Evolutionary conservation across 306 rosid species (phyloP), one percentile per base, ranked within the genome.

Genomic region (Prunus mira): DNA sequence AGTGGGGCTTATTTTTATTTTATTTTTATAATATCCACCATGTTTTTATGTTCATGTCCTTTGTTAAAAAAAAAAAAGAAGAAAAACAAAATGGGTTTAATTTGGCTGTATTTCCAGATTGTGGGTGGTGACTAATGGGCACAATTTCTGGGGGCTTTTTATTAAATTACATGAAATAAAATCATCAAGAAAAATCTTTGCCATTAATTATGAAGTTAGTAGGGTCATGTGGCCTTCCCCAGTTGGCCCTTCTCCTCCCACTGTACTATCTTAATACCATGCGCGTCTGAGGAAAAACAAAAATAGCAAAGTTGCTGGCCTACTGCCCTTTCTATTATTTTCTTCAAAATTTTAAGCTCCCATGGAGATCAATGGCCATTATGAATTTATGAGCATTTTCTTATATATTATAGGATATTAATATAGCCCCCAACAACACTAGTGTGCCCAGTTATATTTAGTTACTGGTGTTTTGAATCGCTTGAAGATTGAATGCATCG

Each of bases 161-260:
- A 32, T 30, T 73, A 14, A n/a, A 57, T 22, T 51, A 30, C 2
- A 67, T 3, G 19, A 65, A 19, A 45, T 25, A 20, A 79, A 30
- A 30, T 63, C 45, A 17, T 55, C 30, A 41, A 43, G 3, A 7
- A 43, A 3, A 68, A 61, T 38, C 57, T 17, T 66, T 43, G 41
- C 69, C 71, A 54, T 75, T 24, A 67, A 58, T 68, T 32, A 65
- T 66, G 12, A 76, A 62, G 25, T 49, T 62, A 63, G 63, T 72
- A 67, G 73, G 80, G 72, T 68, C 71, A 34, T 24, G 7, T 61
- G 28, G 51, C 12, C 18, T 66, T 20, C 18, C 30, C 20, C 52
- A 6, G 38, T 25, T 80, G 76, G 71, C 47, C 71, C 58, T 74
- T 1, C 12, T 30, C 67, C 45, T 30, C 75, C 75, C 78, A 80